A percentile compares a stretch with the other conserved stretches of the same genome.
Conservation (phyloP, 305 asterid species). For the Fraxinus angustifolia region DNA sequence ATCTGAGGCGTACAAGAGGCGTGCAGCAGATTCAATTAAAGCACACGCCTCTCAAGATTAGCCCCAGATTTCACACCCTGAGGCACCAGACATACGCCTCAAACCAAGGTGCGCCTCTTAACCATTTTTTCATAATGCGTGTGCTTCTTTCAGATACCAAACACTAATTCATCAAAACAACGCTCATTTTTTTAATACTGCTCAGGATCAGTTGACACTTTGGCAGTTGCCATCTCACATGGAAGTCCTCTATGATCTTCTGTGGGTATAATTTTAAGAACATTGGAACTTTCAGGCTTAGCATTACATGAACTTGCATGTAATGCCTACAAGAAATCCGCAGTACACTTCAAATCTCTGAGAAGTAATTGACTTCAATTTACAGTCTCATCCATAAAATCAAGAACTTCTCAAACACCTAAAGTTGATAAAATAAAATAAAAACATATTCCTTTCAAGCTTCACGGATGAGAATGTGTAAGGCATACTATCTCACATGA, state of each 20-base stretch:
- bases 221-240: neutral
- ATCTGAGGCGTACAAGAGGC: too few species aligned
- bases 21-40: too few species aligned
- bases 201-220: neutral
- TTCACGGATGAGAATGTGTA: neutral
- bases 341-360: neutral
- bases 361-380: neutral
- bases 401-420: neutral
- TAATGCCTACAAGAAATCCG: neutral
- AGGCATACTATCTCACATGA: neutral
- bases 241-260: neutral
- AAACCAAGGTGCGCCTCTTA: too few species aligned
- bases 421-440: neutral
- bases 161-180: neutral
- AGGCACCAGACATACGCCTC: too few species aligned
- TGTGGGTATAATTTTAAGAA: neutral
- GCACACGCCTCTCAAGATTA: too few species aligned
- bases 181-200: neutral
- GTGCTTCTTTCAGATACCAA: neutral
- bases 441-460: neutral
- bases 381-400: neutral
- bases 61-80: too few species aligned
- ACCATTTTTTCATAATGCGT: too few species aligned
- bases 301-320: neutral
- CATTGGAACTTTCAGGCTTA: neutral